Base-by-base conservation (phyloP, 495 filamentous ascomycete genomes). In the Aspergillus olivimuriae region DNA sequence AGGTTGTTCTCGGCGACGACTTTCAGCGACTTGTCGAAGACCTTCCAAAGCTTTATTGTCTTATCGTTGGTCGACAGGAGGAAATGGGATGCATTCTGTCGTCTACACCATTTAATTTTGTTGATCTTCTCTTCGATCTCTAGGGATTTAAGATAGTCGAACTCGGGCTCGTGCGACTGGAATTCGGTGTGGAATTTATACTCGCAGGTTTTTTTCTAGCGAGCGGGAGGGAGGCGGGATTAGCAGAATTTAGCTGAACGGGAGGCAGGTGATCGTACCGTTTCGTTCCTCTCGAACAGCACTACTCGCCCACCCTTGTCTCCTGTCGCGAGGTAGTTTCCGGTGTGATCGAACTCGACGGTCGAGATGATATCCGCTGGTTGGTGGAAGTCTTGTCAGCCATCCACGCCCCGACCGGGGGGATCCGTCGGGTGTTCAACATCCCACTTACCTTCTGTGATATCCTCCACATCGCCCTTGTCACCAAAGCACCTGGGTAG, bases 91-190 rank as follows among this genome's bases (percentile, higher is more conserved):
- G 92, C 86, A 75, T 98, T 98, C 65, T 95, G 89, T 67, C 92
- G 81, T 56, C 86, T 82, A 65, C 92, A 98, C 92, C 92, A 98
- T 72, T 97, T 98, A 68, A 98, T 98, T 75, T 98, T 98, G 77
- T 98, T 98, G 77, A 98, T 98, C 74, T 98, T 98, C 70, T 98
- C 92, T 77, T 98, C 92, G 53, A 98, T 98, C 71, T 98, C 92
- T 46, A 98, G 76, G 16, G 92, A 98, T 71, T 98, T 98, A 44
- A 98, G 80, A 65, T 98, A 98, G 61, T 98, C 92, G 65, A 98
- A 98, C 65, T 98, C 92, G 16, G 92, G 92, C 63, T 98, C 92
- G 68, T 98, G 92, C 41, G 92, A 98, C 75, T 98, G 92, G 50
- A 98, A 98, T 60, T 98, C 92, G 57, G 92, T 98, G 63, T 98